Evolutionary conservation across 176 grass and related monocot species (phyloP).

Genomic region (Musa acuminata): DNA sequence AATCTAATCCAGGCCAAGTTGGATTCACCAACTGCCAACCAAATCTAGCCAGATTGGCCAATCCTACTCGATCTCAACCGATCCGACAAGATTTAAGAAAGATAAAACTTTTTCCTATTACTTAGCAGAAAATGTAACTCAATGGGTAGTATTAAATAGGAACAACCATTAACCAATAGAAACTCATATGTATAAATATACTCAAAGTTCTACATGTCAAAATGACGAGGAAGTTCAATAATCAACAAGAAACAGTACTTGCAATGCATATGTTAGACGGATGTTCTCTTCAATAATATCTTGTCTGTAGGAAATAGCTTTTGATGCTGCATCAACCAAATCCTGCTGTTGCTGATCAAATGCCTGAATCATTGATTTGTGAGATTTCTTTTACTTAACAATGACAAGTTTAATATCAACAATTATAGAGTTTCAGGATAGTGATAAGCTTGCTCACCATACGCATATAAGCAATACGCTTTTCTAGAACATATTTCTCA

Average conservation of each 20-base stretch:
- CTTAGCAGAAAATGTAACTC: neutral
- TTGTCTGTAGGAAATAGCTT: conserved; percentile 93
- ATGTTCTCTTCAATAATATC: conserved; percentile 92
- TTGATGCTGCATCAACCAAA: conserved; percentile 78
- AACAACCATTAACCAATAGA: neutral
- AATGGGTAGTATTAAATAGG: neutral
- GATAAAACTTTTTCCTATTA: neutral
- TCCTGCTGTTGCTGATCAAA: conserved; percentile 92
- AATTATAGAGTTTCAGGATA: neutral
- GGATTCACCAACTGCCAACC: no score
- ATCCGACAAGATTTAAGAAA: no score
- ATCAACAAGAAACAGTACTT: conserved; percentile 46
- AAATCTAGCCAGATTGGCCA: no score
- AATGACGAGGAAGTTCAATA: neutral
- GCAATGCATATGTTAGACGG: conserved; percentile 66
- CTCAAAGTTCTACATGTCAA: neutral
- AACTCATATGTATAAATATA: neutral
- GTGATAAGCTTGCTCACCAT: conserved; percentile 37
- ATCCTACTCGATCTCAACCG: no score
- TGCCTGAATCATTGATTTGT: conserved; percentile 37
- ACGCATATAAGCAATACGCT: conserved; percentile 83
- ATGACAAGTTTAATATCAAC: neutral
- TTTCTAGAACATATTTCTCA: conserved; percentile 65
- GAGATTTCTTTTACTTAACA: neutral
- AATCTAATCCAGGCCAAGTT: no score